These are phyloP conservation scores for Avena sativa DNA, from an alignment of 176 grass and related monocot genomes.

Conservation along the genomic window DNA sequence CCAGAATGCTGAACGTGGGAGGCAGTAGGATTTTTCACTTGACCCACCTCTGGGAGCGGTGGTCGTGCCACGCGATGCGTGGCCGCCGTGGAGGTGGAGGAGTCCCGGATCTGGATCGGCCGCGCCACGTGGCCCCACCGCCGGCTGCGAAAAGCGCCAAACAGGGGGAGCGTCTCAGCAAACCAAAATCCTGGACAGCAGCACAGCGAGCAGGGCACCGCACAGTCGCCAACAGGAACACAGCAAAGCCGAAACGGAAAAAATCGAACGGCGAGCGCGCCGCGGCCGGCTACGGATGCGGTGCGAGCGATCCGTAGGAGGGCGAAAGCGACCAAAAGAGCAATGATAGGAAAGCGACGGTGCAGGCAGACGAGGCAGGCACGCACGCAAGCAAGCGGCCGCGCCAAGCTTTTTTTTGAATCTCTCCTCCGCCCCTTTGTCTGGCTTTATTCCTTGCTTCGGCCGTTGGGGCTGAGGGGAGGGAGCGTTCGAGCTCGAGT, in stretches of 20 bases:
- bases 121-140: constrained; percentile 47
- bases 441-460: constrained; percentile 54
- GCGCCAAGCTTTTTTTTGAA: constrained; percentile 35
- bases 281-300: neutral
- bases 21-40: constrained; percentile 24
- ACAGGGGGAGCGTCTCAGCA: constrained; percentile 14
- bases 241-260: neutral
- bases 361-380: neutral
- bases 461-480: neutral
- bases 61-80: constrained; percentile 53
- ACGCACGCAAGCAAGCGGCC: neutral
- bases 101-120: constrained; percentile 55
- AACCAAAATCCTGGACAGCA: neutral
- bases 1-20: constrained; percentile 8
- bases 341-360: constrained; percentile 55
- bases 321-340: constrained; percentile 38
- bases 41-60: constrained; percentile 54
- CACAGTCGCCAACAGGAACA: neutral
- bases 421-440: neutral
- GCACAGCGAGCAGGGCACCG: constrained; percentile 17
- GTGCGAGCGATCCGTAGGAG: neutral
- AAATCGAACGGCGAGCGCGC: constrained; percentile 30
- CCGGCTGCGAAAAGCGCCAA: constrained; percentile 47
- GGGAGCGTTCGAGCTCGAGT: neutral
- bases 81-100: constrained; percentile 32